These are phyloP conservation scores for Zymoseptoria tritici DNA, from an alignment of 2,329 filamentous ascomycete species.

Conservation along the genomic window DNA sequence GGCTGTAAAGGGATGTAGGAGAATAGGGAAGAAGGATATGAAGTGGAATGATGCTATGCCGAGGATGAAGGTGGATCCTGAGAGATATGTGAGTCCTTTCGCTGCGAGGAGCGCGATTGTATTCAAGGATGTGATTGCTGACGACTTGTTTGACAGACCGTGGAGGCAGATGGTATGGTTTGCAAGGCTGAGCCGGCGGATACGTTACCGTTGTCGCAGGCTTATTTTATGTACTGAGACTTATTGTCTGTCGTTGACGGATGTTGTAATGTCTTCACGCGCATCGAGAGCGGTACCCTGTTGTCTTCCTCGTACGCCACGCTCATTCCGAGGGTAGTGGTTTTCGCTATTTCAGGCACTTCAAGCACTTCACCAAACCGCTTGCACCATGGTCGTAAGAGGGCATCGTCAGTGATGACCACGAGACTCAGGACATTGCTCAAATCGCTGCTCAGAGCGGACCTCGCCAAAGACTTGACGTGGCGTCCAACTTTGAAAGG, in stretches of 20 bases:
- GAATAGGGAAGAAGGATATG: constrained; percentile 78
- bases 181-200: constrained; percentile 67
- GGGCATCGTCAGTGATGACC: no score
- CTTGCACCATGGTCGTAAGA: no score
- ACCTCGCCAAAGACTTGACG: no score
- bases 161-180: constrained; percentile 72
- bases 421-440: no score
- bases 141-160: constrained; percentile 39
- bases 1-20: constrained; percentile 67
- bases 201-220: constrained; percentile 67
- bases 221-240: constrained; percentile 56
- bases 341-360: no score
- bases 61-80: constrained; percentile 83
- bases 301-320: background rate
- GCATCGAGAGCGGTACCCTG: background rate
- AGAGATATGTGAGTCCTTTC: constrained; percentile 59
- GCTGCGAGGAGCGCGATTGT: background rate
- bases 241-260: background rate
- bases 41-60: constrained; percentile 79
- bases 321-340: background rate
- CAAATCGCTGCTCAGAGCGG: no score
- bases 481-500: no score
- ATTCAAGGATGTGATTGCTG: constrained; percentile 8
- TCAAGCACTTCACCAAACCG: no score
- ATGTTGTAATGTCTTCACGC: background rate